Percentiles rank a stretch among this genome's conserved stretches.
These are phyloP conservation scores for Chaetomium tenue DNA, from an alignment of 495 filamentous ascomycete species.

Conservation along the genomic window DNA sequence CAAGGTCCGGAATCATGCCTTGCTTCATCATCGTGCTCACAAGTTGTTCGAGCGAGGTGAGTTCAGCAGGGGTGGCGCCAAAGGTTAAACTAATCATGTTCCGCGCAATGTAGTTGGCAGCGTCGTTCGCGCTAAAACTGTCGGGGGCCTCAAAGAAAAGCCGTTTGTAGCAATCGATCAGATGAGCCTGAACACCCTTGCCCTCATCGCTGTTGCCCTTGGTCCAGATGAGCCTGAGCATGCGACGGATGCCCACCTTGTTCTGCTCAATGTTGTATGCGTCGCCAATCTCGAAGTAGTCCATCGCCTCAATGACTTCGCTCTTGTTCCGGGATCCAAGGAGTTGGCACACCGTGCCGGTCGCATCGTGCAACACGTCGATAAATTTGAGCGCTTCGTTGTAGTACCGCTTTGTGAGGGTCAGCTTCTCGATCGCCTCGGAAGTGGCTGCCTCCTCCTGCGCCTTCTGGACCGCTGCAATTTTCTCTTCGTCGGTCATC, in stretches of 20 bases:
- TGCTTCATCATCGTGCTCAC: slow-evolving; percentile 97
- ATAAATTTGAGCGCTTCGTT: slow-evolving; percentile 91
- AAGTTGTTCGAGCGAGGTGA: slow-evolving; percentile 93
- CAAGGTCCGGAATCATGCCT: slow-evolving; percentile 77
- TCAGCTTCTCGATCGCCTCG: slow-evolving; percentile 78
- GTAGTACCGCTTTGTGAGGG: slow-evolving; percentile 86
- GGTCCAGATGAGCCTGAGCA: slow-evolving; percentile 97
- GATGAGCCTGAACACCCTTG: slow-evolving; percentile 93
- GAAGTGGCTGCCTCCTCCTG: slow-evolving; percentile 66
- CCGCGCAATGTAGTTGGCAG: slow-evolving; percentile 91
- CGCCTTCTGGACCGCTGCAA: slow-evolving; percentile 62
- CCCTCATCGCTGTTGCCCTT: slow-evolving; percentile 99
- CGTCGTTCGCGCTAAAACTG: slow-evolving; percentile 80
- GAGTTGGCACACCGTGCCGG: slow-evolving; percentile 74
- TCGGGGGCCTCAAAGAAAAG: slow-evolving; percentile 95
- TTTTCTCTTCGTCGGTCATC: slow-evolving; percentile 57
- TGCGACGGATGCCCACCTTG: slow-evolving; percentile 82
- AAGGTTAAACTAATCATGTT: slow-evolving; percentile 99
- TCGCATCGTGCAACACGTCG: slow-evolving; percentile 82
- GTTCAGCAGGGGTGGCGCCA: slow-evolving; percentile 86
- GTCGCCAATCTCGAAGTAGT: slow-evolving; percentile 92
- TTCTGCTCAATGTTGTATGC: slow-evolving; percentile 93
- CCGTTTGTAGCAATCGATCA: slow-evolving; percentile 95
- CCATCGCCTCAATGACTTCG: slow-evolving; percentile 98
- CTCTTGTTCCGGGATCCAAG: slow-evolving; percentile 93